Evolutionary conservation across 768 basidiomycete genomes (phyloP).

Genomic region (Tylopilus rubrobrunneus): DNA sequence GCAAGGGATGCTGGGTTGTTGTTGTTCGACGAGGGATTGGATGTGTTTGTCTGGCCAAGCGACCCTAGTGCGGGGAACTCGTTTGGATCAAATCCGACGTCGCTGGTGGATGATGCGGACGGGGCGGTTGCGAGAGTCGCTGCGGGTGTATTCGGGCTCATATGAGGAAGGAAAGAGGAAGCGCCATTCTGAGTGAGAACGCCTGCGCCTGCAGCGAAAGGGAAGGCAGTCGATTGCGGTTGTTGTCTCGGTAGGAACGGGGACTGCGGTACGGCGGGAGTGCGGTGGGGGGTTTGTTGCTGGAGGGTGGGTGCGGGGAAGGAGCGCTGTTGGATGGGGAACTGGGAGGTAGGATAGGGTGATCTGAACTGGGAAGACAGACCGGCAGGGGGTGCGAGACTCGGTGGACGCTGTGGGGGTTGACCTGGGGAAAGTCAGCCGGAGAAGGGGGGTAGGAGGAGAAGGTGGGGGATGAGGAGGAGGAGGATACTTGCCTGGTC

Average conservation of each 20-base stretch:
- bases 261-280: constrained; percentile 53
- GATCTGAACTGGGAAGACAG: constrained; percentile 63
- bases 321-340: constrained; percentile 26
- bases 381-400: constrained; percentile 59
- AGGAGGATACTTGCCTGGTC: constrained; percentile 45
- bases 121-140: constrained; percentile 44
- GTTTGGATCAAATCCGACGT: constrained; percentile 79
- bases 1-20: constrained; percentile 27
- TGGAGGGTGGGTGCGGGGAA: constrained; percentile 41
- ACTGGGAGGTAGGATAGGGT: constrained; percentile 40
- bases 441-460: constrained; percentile 11
- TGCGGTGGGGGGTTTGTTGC: constrained; percentile 59
- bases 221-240: constrained; percentile 44
- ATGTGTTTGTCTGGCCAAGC: constrained; percentile 46
- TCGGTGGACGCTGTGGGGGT: constrained; percentile 79
- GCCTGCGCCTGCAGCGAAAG: constrained; percentile 47
- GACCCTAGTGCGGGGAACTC: constrained; percentile 85
- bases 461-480: neutral
- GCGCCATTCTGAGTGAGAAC: constrained; percentile 54
- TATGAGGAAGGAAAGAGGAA: constrained; percentile 52
- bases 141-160: constrained; percentile 45
- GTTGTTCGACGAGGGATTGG: constrained; percentile 35
- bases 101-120: constrained; percentile 62
- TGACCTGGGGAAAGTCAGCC: constrained; percentile 49
- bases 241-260: constrained; percentile 61